Evolutionary conservation across 2,329 filamentous ascomycete genomes (phyloP).

Genomic region (Hymenoscyphus fructigenus): DNA sequence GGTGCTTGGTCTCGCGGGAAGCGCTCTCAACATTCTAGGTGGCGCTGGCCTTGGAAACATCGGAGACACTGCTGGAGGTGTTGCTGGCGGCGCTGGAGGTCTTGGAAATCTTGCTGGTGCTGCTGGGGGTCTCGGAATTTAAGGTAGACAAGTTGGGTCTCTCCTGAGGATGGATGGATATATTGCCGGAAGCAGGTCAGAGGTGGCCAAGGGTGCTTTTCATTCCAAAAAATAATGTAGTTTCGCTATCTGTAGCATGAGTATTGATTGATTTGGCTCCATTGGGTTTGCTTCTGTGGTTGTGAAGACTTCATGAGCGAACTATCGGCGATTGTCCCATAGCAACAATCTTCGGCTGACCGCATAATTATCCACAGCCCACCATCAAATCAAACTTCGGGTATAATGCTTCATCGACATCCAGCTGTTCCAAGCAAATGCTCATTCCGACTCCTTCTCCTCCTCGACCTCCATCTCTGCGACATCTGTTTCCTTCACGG

Average conservation of each 20-base stretch:
- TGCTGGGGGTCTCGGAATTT: background rate
- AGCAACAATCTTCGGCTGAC: background rate
- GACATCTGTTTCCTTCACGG: background rate
- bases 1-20: background rate
- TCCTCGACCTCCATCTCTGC: background rate
- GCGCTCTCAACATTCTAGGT: background rate
- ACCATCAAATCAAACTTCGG: background rate
- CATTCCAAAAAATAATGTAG: constrained; percentile 1
- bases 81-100: background rate
- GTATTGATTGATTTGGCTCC: background rate
- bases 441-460: background rate
- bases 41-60: background rate
- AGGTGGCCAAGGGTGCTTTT: background rate
- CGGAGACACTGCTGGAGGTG: background rate
- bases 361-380: background rate
- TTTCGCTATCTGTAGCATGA: background rate
- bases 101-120: background rate
- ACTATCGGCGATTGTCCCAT: background rate
- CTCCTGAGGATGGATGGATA: background rate
- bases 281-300: background rate
- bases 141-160: background rate
- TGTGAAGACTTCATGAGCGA: background rate
- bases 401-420: background rate
- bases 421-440: background rate
- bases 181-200: background rate